Evolutionary conservation across 2,329 filamentous ascomycete species (phyloP).

Genomic region (Cordyceps cateniannulata): DNA sequence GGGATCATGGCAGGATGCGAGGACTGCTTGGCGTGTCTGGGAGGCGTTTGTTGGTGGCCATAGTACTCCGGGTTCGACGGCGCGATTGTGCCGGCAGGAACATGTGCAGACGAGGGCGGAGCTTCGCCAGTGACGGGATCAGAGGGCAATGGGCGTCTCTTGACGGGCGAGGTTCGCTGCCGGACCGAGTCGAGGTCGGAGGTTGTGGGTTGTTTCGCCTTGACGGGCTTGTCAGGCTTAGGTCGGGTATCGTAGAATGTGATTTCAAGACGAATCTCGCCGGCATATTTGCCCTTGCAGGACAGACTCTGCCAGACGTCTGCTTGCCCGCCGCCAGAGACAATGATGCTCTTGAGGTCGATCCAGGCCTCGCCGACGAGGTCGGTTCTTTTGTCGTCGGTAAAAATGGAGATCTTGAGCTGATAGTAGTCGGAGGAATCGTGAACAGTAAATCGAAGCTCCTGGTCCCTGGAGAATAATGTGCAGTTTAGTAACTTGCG

Average conservation of each 20-base stretch:
- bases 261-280: conserved; percentile 89
- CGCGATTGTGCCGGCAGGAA: conserved; percentile 19
- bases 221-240: conserved; percentile 67
- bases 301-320: conserved; percentile 87
- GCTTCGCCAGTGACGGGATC: conserved; percentile 61
- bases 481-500: conserved; percentile 13
- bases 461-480: conserved; percentile 75
- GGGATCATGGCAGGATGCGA: conserved; percentile 36
- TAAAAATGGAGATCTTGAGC: conserved; percentile 92
- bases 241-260: conserved; percentile 91
- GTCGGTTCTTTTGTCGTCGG: conserved; percentile 97
- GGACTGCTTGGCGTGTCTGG: conserved; percentile 37
- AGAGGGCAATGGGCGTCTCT: conserved; percentile 75
- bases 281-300: conserved; percentile 91
- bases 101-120: conserved; percentile 20
- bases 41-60: conserved; percentile 36
- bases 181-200: conserved; percentile 29
- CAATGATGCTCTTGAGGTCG: conserved; percentile 71
- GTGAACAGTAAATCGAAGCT: conserved; percentile 91
- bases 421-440: conserved; percentile 95
- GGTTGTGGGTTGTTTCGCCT: conserved; percentile 38
- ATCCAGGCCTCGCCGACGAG: conserved; percentile 93
- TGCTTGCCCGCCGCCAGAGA: conserved; percentile 83
- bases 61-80: conserved; percentile 29
- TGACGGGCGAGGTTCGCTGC: conserved; percentile 57